These are phyloP conservation scores for Fusarium cyanostomum DNA, from an alignment of 2,329 filamentous ascomycete species.

Conservation along the genomic window DNA sequence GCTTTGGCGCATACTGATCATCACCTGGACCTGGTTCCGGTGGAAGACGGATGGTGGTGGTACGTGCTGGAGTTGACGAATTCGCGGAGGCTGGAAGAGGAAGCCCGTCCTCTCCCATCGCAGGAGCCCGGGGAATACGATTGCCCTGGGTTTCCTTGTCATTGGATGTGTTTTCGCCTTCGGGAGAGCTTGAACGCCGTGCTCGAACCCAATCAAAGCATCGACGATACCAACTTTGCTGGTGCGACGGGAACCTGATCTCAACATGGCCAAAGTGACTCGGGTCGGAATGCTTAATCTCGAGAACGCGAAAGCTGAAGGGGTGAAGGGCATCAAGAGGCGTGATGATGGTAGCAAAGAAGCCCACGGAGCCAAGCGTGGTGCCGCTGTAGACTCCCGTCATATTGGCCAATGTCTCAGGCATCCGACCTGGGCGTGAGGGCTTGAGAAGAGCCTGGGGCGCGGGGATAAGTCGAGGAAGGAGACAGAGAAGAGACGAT, in stretches of 20 bases:
- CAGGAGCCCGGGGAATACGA: constrained; percentile 20
- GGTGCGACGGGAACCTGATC: constrained; percentile 2
- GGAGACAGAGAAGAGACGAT: constrained; percentile 64
- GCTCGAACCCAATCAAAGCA: constrained; percentile 23
- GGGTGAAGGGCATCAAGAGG: constrained; percentile 60
- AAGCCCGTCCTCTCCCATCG: constrained; percentile 19
- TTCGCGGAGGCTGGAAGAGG: constrained; percentile 14
- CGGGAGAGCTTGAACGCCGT: not conserved
- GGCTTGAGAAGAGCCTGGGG: constrained; percentile 70
- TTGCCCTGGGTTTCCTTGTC: not conserved
- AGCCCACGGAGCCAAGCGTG: constrained; percentile 64
- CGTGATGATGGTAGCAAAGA: constrained; percentile 70
- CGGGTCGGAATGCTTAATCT: constrained; percentile 57
- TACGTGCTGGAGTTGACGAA: constrained; percentile 4
- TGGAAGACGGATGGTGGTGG: constrained; percentile 12
- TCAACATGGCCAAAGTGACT: constrained; percentile 22
- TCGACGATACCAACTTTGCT: constrained; percentile 16
- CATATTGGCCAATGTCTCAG: constrained; percentile 63
- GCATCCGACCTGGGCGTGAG: constrained; percentile 63
- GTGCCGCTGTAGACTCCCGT: constrained; percentile 68
- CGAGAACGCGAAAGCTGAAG: constrained; percentile 59
- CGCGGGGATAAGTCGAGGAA: constrained; percentile 69
- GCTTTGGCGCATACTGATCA: constrained; percentile 19
- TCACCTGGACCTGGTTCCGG: not conserved
- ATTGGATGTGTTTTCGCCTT: not conserved